phyloP scores from a whole-genome alignment of 768 basidiomycete genomes.

The Royoungia palumana region DNA sequence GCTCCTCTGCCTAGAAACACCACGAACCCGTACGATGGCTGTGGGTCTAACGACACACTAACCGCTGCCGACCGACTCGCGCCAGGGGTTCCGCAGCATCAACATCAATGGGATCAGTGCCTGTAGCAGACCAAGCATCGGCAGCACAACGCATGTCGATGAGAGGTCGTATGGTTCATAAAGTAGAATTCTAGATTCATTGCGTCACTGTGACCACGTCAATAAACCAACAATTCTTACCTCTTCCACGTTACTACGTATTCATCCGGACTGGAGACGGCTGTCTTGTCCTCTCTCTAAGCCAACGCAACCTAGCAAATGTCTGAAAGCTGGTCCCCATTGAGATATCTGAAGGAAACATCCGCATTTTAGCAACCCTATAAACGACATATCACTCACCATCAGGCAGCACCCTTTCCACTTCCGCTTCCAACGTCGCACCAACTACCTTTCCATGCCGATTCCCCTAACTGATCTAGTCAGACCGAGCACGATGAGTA shows the following conservation, averaged over 20 bases:
- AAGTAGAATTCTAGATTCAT: too few species aligned
- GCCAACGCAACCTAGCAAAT: constrained; percentile 50
- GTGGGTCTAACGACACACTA: constrained; percentile 60
- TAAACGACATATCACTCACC: constrained; percentile 30
- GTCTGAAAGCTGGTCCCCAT: constrained; percentile 68
- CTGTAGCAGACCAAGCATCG: constrained; percentile 66
- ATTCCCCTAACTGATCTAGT: constrained; percentile 36
- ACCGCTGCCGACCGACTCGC: constrained; percentile 64
- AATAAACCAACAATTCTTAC: constrained; percentile 29
- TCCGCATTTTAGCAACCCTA: too few species aligned
- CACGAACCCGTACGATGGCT: too few species aligned
- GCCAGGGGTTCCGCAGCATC: too few species aligned
- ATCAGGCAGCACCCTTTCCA: constrained; percentile 45
- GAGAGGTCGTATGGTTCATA: constrained; percentile 29
- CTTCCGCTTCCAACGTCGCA: constrained; percentile 47
- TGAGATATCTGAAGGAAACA: too few species aligned
- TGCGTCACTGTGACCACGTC: too few species aligned
- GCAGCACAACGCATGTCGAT: constrained; percentile 55
- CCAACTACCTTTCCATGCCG: too few species aligned
- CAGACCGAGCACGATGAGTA: background rate
- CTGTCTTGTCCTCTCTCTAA: constrained; percentile 38
- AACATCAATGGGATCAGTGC: constrained; percentile 51
- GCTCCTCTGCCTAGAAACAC: too few species aligned
- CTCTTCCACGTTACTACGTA: constrained; percentile 62
- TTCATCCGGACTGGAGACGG: too few species aligned